Percentiles rank a stretch among this genome's conserved stretches.
These are phyloP conservation scores for Candolleomyces eurysporus DNA, from an alignment of 768 basidiomycete species.

Conservation along the genomic window DNA sequence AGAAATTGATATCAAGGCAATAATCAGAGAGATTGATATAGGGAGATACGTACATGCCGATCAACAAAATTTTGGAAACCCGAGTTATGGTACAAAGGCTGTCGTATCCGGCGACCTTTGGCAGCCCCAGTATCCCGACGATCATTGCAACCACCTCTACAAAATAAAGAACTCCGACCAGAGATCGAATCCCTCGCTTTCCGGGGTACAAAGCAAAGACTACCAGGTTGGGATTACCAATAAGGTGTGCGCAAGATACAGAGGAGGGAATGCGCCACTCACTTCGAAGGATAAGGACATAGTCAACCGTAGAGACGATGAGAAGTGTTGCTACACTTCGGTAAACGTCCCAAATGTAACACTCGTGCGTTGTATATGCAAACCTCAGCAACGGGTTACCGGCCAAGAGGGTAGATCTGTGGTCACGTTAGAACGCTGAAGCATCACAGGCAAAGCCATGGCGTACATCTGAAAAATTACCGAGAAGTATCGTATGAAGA, in stretches of 20 bases:
- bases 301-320: conserved; percentile 32
- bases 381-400: conserved; percentile 31
- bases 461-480: conserved; percentile 34
- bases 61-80: conserved; percentile 24
- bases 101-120: conserved; percentile 27
- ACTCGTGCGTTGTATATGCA: conserved; percentile 36
- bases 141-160: conserved; percentile 31
- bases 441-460: background rate
- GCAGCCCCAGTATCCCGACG: conserved; percentile 29
- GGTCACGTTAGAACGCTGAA: background rate
- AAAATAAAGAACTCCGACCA: conserved; percentile 23
- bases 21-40: background rate
- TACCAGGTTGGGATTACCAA: conserved; percentile 6
- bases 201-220: conserved; percentile 42
- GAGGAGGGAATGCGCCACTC: background rate
- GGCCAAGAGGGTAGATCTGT: conserved; percentile 27
- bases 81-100: conserved; percentile 28
- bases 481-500: conserved; percentile 37
- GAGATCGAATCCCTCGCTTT: conserved; percentile 22
- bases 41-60: conserved; percentile 28
- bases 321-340: conserved; percentile 32
- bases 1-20: background rate
- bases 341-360: conserved; percentile 45
- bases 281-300: conserved; percentile 40
- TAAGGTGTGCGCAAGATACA: background rate